Evolutionary conservation across 805 yeast species (phyloP), one percentile per base, ranked within the genome.

Genomic region (Myxozyma neglecta): DNA sequence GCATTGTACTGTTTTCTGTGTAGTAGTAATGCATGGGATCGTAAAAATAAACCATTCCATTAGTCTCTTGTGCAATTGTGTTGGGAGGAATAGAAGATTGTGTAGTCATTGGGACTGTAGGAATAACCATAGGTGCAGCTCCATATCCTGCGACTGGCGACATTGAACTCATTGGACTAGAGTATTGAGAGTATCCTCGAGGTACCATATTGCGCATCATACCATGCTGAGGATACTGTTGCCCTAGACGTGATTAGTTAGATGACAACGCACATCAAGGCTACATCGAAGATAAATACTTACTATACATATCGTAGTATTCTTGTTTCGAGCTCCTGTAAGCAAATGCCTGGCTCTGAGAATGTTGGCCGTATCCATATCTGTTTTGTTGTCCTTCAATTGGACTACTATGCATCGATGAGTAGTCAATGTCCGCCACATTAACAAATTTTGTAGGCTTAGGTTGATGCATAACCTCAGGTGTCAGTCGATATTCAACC

Each of bases 401-500:
- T 2, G 63, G 64, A 45, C 64, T 63, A 14, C 39, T 55, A 46
- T 36, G 52, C 10, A 40, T 16, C 14, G 48, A 24, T 6, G 63
- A 51, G 16, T 60, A 59, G 36, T 63, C 66, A 32, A 63, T 63
- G 40, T 63, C 66, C 1, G 63, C 61, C 35, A 63, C 57, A 43
- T 61, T 63, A 48, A 63, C 48, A n/a, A 59, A 40, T 50, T 63
- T 63, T 6, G 64, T 63, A 10, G 66, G 66, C 16, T 58, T 58
- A 16, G 66, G 66, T 43, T 63, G 66, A 42, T 63, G 66, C 66
- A 63, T 63, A 18, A 63, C 64, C 6, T 56, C 60, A 8, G 63
- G 66, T 11, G 66, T 60, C 42, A 51, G 50, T 11, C 66, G 24
- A 34, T 56, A 57, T 46, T 62, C 66, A 20, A 40, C 35, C 10